phyloP scores from a whole-genome alignment of 2,329 filamentous ascomycete species.

The Sclerotinia trifoliorum region DNA sequence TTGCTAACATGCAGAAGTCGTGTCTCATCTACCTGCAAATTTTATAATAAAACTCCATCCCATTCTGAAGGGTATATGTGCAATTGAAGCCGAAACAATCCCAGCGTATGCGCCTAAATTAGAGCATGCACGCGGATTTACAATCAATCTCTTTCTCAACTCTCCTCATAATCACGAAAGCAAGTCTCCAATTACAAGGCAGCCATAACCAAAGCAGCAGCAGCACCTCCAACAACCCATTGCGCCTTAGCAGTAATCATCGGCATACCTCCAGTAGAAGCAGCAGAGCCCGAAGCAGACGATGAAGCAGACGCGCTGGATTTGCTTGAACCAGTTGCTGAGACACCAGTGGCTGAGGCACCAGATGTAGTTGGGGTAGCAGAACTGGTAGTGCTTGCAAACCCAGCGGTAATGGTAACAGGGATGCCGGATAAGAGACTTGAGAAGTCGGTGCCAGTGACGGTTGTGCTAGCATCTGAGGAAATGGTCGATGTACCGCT shows the following conservation, averaged over 20 bases:
- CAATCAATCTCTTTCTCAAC: neutral
- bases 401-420: slow-evolving; percentile 32
- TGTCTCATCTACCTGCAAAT: neutral
- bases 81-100: neutral
- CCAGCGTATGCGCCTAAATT: neutral
- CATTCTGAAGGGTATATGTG: neutral
- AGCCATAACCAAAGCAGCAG: slow-evolving; percentile 35
- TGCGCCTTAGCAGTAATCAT: slow-evolving; percentile 34
- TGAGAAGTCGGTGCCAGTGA: slow-evolving; percentile 18
- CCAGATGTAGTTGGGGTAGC: slow-evolving; percentile 3
- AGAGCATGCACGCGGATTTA: neutral
- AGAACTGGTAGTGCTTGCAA: neutral
- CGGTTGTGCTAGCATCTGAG: slow-evolving; percentile 6
- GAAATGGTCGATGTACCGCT: slow-evolving; percentile 7
- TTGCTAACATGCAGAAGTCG: neutral
- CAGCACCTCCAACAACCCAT: slow-evolving; percentile 33
- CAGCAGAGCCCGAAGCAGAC: slow-evolving; percentile 17
- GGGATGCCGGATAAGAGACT: neutral
- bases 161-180: neutral
- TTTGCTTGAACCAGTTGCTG: neutral
- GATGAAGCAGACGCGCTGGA: neutral
- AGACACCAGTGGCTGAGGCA: neutral
- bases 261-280: slow-evolving; percentile 28
- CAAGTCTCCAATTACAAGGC: slow-evolving; percentile 25
- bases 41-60: neutral